phyloP scores from a whole-genome alignment of 2,329 filamentous ascomycete genomes.

The Pleoardoris graminearum region DNA sequence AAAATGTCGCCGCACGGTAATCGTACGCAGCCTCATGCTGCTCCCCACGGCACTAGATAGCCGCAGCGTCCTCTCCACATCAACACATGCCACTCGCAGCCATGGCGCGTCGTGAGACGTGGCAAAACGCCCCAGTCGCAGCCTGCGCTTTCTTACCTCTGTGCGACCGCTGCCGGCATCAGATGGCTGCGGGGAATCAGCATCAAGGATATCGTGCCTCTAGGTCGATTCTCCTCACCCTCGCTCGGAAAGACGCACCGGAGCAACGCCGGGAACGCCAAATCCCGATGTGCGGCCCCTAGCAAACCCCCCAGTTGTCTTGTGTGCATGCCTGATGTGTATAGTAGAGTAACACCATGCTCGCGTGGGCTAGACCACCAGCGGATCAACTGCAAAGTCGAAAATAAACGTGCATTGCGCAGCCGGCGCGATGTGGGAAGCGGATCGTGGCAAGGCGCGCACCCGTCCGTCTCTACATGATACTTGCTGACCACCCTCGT shows the following conservation, averaged over 20 bases:
- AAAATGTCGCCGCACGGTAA: constrained; percentile 16
- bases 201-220: constrained; percentile 17
- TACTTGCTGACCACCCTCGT: constrained; percentile 41
- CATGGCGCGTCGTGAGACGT: constrained; percentile 29
- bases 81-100: background rate
- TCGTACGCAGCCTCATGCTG: constrained; percentile 9
- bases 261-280: no score
- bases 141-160: constrained; percentile 23
- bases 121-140: constrained; percentile 22
- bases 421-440: constrained; percentile 44
- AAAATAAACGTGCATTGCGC: constrained; percentile 47
- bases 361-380: constrained; percentile 41
- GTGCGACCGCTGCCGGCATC: constrained; percentile 37
- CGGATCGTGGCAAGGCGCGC: constrained; percentile 40
- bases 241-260: background rate
- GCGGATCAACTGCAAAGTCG: constrained; percentile 40
- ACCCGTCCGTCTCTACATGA: constrained; percentile 37
- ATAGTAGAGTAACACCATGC: constrained; percentile 33
- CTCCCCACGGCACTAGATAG: constrained; percentile 8
- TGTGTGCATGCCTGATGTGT: constrained; percentile 21
- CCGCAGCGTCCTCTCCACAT: background rate
- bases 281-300: constrained; percentile 19
- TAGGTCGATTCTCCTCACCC: constrained; percentile 5
- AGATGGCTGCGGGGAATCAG: constrained; percentile 17
- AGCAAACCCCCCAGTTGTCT: constrained; percentile 36